Evolutionary conservation across 169 alveolate species (phyloP).

Genomic region (Perkinsus olseni): DNA sequence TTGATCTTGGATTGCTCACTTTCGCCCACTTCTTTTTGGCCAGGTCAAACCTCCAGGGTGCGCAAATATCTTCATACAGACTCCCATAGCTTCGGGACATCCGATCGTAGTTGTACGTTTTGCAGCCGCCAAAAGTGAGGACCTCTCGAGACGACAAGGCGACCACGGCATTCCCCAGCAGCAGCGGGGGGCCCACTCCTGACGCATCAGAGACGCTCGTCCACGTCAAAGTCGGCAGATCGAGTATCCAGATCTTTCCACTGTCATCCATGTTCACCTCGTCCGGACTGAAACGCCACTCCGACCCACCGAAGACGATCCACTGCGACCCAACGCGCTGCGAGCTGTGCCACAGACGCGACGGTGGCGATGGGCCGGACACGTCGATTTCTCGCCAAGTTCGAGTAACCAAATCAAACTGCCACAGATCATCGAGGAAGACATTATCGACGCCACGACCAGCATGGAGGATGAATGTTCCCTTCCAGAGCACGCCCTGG

Average conservation of each 20-base stretch:
- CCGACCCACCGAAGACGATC: neutral
- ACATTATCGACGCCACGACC: neutral
- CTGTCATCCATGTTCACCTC: neutral
- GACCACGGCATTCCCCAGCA: neutral
- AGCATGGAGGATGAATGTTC: neutral
- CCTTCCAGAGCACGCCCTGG: neutral
- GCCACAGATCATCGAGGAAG: neutral
- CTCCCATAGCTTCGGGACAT: neutral
- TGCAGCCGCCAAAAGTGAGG: neutral
- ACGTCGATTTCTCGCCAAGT: neutral
- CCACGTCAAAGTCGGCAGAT: neutral
- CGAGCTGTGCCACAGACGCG: neutral
- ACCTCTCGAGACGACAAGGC: neutral
- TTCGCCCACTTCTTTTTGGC: neutral
- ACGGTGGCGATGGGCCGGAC: neutral
- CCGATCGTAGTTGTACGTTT: neutral
- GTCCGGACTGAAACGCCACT: neutral
- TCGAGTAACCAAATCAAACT: neutral
- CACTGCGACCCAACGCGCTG: neutral
- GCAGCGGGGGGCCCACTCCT: neutral
- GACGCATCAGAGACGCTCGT: neutral
- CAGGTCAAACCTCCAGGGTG: neutral
- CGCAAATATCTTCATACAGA: neutral
- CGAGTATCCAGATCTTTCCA: neutral
- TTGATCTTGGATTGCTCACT: neutral